Percentiles rank a stretch among this genome's conserved stretches.
These are phyloP conservation scores for Carex littledalei DNA, from an alignment of 176 grass and related monocot species.

Conservation along the genomic window DNA sequence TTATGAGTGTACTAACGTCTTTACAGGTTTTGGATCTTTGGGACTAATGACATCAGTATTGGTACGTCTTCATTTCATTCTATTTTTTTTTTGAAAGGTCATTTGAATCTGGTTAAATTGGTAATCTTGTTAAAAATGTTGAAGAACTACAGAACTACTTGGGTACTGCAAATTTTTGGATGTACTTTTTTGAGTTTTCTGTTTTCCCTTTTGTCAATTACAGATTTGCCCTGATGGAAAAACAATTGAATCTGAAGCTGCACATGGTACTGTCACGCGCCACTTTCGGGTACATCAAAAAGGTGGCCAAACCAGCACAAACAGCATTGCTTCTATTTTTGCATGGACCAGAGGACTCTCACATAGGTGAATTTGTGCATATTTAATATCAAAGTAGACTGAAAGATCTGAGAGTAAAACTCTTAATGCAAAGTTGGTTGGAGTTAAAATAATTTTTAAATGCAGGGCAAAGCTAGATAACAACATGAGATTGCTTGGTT, in stretches of 20 bases:
- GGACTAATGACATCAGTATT: constrained; percentile 73
- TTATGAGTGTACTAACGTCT: not conserved
- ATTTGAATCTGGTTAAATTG: not conserved
- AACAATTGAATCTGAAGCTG: constrained; percentile 83
- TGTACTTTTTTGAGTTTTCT: not conserved
- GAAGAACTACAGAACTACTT: not conserved
- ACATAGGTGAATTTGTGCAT: constrained; percentile 51
- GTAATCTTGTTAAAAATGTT: not conserved
- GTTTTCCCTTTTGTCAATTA: not conserved
- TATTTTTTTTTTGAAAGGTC: not conserved
- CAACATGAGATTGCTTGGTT: constrained; percentile 41
- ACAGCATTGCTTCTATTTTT: constrained; percentile 85
- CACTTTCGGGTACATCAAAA: constrained; percentile 61
- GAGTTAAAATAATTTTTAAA: not conserved
- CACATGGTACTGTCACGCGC: constrained; percentile 67
- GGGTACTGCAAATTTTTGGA: not conserved
- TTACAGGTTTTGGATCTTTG: constrained; percentile 70
- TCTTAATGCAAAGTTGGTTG: not conserved
- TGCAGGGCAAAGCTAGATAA: constrained; percentile 57
- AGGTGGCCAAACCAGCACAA: constrained; percentile 77
- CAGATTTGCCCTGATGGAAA: constrained; percentile 69
- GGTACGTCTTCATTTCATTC: constrained; percentile 28
- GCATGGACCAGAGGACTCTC: constrained; percentile 62
- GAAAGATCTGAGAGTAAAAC: not conserved
- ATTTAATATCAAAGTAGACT: not conserved